These are phyloP conservation scores for Tilletia setariae DNA, from an alignment of 1,284 basidiomycete species.

Conservation along the genomic window DNA sequence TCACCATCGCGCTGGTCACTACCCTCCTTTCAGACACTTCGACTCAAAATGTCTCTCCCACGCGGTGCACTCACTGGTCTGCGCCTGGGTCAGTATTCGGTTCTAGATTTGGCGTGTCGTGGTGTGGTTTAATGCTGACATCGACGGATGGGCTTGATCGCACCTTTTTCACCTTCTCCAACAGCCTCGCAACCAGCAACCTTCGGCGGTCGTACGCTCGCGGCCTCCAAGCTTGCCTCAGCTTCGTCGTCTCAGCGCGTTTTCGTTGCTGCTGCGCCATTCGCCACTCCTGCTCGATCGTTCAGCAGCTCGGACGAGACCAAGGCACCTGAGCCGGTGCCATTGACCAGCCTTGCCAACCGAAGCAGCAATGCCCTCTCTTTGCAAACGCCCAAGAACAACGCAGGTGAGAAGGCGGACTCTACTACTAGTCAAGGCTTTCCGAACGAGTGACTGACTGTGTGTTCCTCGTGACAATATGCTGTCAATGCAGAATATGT, in stretches of 20 bases:
- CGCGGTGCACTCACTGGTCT: constrained; percentile 4
- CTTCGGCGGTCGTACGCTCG: background rate
- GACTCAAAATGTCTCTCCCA: background rate
- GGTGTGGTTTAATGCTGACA: too few relatives aligned
- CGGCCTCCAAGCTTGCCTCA: background rate
- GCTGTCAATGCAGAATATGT: constrained; percentile 73
- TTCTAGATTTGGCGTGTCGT: too few relatives aligned
- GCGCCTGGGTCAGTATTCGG: background rate
- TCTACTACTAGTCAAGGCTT: background rate
- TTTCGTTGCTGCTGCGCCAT: background rate
- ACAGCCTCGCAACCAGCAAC: too few relatives aligned
- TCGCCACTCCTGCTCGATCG: background rate
- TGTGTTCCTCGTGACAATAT: too few relatives aligned
- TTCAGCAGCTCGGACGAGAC: constrained; percentile 16
- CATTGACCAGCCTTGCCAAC: constrained; percentile 51
- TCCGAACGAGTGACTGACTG: too few relatives aligned
- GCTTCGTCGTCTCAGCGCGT: background rate
- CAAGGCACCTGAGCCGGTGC: constrained; percentile 42
- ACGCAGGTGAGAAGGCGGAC: constrained; percentile 67
- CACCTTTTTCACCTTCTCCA: too few relatives aligned
- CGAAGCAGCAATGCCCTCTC: constrained; percentile 57
- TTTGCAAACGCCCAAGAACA: constrained; percentile 82
- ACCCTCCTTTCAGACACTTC: background rate
- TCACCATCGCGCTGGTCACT: background rate
- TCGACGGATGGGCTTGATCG: too few relatives aligned